Percentiles rank a stretch among this genome's conserved stretches.
phyloP scores from a whole-genome alignment of 176 grass and related monocot genomes.

The Musa beccarii region DNA sequence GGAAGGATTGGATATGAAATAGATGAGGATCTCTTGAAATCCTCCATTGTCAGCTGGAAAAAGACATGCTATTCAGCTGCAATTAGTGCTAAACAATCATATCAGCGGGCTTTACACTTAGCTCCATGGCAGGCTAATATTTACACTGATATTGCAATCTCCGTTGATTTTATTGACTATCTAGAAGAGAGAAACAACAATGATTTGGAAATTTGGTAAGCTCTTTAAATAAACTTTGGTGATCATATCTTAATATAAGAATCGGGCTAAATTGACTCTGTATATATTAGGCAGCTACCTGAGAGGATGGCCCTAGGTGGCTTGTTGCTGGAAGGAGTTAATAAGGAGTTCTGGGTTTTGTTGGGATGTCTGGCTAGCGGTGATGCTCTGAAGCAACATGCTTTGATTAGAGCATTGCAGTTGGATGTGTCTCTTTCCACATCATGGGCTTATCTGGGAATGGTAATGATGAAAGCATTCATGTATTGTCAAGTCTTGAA shows the following conservation, averaged over 20 bases:
- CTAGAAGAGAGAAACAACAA: slow-evolving; percentile 29
- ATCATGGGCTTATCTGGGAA: slow-evolving; percentile 91
- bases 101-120: slow-evolving; percentile 58
- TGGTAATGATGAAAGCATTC: slow-evolving; percentile 40
- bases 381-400: slow-evolving; percentile 86
- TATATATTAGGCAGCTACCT: slow-evolving; percentile 54
- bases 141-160: slow-evolving; percentile 71
- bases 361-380: slow-evolving; percentile 61
- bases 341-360: slow-evolving; percentile 90
- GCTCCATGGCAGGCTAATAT: slow-evolving; percentile 92
- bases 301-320: slow-evolving; percentile 87
- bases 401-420: slow-evolving; percentile 68
- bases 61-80: slow-evolving; percentile 47
- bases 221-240: slow-evolving; percentile 14
- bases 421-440: slow-evolving; percentile 66
- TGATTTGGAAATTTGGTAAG: slow-evolving; percentile 52
- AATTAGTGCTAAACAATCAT: slow-evolving; percentile 62
- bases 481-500: slow-evolving; percentile 12
- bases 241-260: not conserved
- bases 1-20: slow-evolving; percentile 23
- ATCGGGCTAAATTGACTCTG: slow-evolving; percentile 21
- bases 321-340: slow-evolving; percentile 61
- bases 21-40: slow-evolving; percentile 43
- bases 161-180: slow-evolving; percentile 56
- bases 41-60: slow-evolving; percentile 60